phyloP scores from a whole-genome alignment of 139 green algal genomes.

The Micractinium sp. region DNA sequence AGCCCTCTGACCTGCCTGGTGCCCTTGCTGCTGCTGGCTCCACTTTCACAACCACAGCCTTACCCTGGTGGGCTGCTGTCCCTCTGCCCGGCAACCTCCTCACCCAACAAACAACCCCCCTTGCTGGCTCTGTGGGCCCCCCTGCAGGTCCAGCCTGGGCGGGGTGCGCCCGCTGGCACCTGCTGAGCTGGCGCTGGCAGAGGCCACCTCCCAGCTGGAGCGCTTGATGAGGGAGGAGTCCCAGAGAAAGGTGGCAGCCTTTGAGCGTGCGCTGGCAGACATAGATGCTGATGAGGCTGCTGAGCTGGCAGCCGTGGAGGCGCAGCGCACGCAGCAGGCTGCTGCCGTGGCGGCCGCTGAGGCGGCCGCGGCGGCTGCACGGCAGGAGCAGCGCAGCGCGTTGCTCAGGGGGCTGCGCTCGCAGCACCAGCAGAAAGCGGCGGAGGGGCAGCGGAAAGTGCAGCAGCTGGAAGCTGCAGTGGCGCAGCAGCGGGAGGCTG shows the following conservation, averaged over 20 bases:
- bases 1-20: neutral
- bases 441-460: neutral
- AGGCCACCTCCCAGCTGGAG: slow-evolving; percentile 39
- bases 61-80: neutral
- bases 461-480: slow-evolving; percentile 13
- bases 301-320: slow-evolving; percentile 3
- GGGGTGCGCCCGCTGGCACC: slow-evolving; percentile 32
- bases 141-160: neutral
- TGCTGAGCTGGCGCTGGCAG: slow-evolving; percentile 50
- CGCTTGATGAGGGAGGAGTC: neutral
- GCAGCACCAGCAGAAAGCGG: slow-evolving; percentile 9
- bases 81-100: no score
- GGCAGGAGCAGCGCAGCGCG: slow-evolving; percentile 6
- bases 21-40: neutral
- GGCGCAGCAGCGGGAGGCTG: slow-evolving; percentile 3
- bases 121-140: no score
- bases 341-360: neutral
- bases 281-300: slow-evolving; percentile 35
- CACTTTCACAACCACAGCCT: neutral
- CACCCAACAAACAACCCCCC: no score
- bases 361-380: neutral
- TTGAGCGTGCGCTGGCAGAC: slow-evolving; percentile 33
- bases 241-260: slow-evolving; percentile 14
- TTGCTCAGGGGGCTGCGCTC: slow-evolving; percentile 28
- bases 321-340: neutral